Evolutionary conservation across 177 flowering plant genomes (phyloP).

Genomic region (Telopea speciosissima): DNA sequence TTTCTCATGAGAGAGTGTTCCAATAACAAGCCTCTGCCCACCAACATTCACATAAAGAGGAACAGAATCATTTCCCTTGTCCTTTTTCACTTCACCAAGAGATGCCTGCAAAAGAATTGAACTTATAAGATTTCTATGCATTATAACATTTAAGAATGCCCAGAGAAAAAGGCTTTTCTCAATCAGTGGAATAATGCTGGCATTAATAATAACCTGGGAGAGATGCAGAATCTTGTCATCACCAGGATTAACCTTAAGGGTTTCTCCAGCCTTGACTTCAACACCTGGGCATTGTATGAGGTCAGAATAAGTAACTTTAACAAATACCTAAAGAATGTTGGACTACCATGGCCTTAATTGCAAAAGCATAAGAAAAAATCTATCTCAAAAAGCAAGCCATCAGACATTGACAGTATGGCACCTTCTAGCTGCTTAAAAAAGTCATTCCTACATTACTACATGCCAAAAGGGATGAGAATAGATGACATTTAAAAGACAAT

Average conservation of each 20-base stretch:
- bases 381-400: too few species aligned
- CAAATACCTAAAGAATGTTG: too few species aligned
- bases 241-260: conserved; percentile 41
- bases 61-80: conserved; percentile 35
- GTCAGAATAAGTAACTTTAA: neutral
- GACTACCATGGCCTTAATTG: too few species aligned
- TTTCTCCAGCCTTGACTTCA: conserved; percentile 67
- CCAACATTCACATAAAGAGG: conserved; percentile 37
- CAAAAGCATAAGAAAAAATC: too few species aligned
- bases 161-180: neutral
- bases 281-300: conserved; percentile 29
- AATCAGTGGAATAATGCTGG: neutral
- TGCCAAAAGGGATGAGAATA: too few species aligned
- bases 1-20: conserved; percentile 44
- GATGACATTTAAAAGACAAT: too few species aligned
- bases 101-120: conserved; percentile 37
- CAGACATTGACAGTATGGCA: too few species aligned
- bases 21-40: conserved; percentile 49
- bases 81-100: conserved; percentile 54
- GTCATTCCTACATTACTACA: too few species aligned
- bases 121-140: neutral
- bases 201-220: conserved; percentile 46
- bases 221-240: conserved; percentile 42
- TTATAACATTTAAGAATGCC: neutral
- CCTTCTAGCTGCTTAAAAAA: too few species aligned